phyloP scores from a whole-genome alignment of 2,329 filamentous ascomycete species.

The Bertia moriformis region DNA sequence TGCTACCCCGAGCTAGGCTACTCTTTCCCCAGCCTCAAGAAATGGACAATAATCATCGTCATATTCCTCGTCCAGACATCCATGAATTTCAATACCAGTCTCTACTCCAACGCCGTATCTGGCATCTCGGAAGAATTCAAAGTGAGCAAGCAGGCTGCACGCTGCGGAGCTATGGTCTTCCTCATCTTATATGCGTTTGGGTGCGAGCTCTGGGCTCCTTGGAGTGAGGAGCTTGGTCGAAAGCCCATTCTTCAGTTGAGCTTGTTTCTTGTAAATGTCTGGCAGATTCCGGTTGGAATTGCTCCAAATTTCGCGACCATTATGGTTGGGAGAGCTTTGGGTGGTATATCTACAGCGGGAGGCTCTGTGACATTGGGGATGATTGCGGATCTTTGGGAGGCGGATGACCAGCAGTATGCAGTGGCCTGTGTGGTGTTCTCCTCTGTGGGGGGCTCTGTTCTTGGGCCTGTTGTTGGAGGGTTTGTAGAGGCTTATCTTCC shows the following conservation, averaged over 20 bases:
- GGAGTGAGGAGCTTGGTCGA: conserved; percentile 71
- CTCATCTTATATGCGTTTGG: conserved; percentile 70
- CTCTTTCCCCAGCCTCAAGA: conserved; percentile 42
- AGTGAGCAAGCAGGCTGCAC: conserved; percentile 54
- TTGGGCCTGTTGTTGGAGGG: conserved; percentile 67
- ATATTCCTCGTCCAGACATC: conserved; percentile 63
- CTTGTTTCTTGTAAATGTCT: conserved; percentile 64
- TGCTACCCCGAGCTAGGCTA: conserved; percentile 55
- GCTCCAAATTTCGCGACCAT: conserved; percentile 60
- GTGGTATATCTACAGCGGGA: conserved; percentile 57
- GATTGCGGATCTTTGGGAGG: conserved; percentile 62
- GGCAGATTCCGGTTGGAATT: conserved; percentile 57
- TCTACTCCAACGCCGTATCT: conserved; percentile 55
- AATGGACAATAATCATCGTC: conserved; percentile 58
- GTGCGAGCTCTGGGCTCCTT: conserved; percentile 78
- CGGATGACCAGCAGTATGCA: conserved; percentile 59
- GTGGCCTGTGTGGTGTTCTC: conserved; percentile 67
- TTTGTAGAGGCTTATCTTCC: conserved; percentile 53
- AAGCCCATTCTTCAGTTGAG: conserved; percentile 62
- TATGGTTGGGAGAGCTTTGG: conserved; percentile 55
- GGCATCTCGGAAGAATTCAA: conserved; percentile 54
- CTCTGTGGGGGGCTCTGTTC: conserved; percentile 61
- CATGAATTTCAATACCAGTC: conserved; percentile 67
- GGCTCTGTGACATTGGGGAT: conserved; percentile 62
- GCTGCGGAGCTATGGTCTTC: conserved; percentile 65